phyloP scores from a whole-genome alignment of 1,139 yeast genomes.

The Kurtzmaniella natalensis region DNA sequence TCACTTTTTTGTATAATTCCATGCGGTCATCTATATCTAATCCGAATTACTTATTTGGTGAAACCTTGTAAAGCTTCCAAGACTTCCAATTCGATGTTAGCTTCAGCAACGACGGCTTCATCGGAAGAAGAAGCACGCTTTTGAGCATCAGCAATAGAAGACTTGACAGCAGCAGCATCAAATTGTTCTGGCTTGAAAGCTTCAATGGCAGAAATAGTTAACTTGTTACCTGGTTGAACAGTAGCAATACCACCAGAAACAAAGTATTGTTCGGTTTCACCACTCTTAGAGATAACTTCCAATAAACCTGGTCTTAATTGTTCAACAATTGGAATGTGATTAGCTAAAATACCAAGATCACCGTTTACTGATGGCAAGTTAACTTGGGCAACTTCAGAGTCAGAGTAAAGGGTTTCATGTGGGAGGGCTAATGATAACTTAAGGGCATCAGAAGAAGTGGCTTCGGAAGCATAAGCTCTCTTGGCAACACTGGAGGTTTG shows the following conservation, averaged over 20 bases:
- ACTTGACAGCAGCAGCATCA: constrained; percentile 74
- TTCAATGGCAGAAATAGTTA: constrained; percentile 92
- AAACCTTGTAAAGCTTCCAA: constrained; percentile 89
- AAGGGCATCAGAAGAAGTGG: constrained; percentile 68
- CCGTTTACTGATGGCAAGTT: constrained; percentile 96
- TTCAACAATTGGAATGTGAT: constrained; percentile 97
- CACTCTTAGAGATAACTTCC: constrained; percentile 80
- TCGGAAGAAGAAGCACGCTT: constrained; percentile 84
- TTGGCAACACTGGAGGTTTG: constrained; percentile 58
- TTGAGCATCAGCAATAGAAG: constrained; percentile 89
- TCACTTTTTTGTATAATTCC: constrained; percentile 2
- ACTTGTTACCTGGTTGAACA: constrained; percentile 89
- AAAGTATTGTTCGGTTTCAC: constrained; percentile 74
- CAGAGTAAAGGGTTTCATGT: constrained; percentile 59
- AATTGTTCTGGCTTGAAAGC: constrained; percentile 92
- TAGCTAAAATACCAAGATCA: constrained; percentile 94
- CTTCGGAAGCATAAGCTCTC: constrained; percentile 90
- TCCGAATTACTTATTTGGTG: constrained; percentile 55
- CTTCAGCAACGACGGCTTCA: constrained; percentile 89
- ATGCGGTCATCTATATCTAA: constrained; percentile 3
- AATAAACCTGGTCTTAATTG: constrained; percentile 96
- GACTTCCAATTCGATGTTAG: constrained; percentile 92
- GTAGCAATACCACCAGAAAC: constrained; percentile 98
- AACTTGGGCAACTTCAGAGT: constrained; percentile 71
- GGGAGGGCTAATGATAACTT: constrained; percentile 91